These are phyloP conservation scores for Cutaneotrichosporon sp. DNA, from an alignment of 1,284 basidiomycete species.

Conservation along the genomic window DNA sequence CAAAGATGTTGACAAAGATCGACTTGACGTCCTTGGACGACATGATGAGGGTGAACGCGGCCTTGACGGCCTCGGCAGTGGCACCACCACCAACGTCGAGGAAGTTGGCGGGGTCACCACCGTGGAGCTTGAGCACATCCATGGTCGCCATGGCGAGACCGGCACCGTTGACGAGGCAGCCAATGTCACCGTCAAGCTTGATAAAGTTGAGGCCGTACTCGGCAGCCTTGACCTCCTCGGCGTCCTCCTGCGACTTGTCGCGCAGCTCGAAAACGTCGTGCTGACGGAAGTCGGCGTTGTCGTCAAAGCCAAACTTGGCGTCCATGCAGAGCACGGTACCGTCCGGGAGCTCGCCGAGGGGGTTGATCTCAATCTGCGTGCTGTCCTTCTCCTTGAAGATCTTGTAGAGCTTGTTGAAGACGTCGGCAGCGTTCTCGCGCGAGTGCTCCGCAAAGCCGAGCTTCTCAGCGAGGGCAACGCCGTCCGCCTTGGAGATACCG, in stretches of 20 bases:
- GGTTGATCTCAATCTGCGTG: slow-evolving; percentile 99
- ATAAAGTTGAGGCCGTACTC: slow-evolving; percentile 94
- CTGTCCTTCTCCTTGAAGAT: slow-evolving; percentile 99
- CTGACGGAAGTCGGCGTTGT: slow-evolving; percentile 98
- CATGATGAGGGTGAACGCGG: slow-evolving; percentile 94
- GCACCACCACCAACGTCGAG: slow-evolving; percentile 98
- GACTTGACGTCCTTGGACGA: slow-evolving; percentile 90
- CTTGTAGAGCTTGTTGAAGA: slow-evolving; percentile 91
- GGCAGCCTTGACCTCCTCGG: slow-evolving; percentile 89
- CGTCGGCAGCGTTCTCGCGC: slow-evolving; percentile 81
- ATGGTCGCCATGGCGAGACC: slow-evolving; percentile 99
- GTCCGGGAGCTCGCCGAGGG: slow-evolving; percentile 90
- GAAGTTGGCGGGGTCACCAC: slow-evolving; percentile 93
- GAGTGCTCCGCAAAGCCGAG: slow-evolving; percentile 79
- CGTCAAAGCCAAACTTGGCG: slow-evolving; percentile 98
- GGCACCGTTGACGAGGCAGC: slow-evolving; percentile 97
- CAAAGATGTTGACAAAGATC: slow-evolving; percentile 96
- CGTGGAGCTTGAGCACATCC: slow-evolving; percentile 94
- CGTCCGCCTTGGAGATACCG: slow-evolving; percentile 73
- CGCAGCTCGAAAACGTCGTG: slow-evolving; percentile 84
- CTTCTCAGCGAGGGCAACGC: slow-evolving; percentile 77
- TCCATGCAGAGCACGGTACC: slow-evolving; percentile 99
- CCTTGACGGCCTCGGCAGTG: slow-evolving; percentile 97
- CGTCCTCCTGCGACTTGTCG: slow-evolving; percentile 92
- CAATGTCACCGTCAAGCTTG: slow-evolving; percentile 97